Evolutionary conservation across 1,284 basidiomycete species (phyloP).

Genomic region (Phellinidium pouzarii): DNA sequence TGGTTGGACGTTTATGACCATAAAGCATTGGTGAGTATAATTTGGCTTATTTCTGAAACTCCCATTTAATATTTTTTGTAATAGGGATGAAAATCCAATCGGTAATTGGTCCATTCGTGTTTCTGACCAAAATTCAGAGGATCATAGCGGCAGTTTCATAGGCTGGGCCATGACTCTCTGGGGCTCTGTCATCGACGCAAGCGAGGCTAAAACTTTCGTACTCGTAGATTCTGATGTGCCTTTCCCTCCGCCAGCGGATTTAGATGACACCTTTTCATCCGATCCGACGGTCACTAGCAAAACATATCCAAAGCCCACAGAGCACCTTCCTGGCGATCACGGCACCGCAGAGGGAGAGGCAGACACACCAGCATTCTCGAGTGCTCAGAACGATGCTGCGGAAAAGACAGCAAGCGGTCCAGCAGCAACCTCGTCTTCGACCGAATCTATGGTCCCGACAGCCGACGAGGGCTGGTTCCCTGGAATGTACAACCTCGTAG

Average conservation of each 20-base stretch:
- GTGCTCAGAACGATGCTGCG: constrained; percentile 23
- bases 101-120: constrained; percentile 91
- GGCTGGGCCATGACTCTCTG: constrained; percentile 93
- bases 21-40: constrained; percentile 88
- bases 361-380: constrained; percentile 33
- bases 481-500: constrained; percentile 70
- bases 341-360: constrained; percentile 64
- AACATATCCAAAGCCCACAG: constrained; percentile 80
- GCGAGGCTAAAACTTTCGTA: constrained; percentile 59
- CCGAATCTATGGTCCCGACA: constrained; percentile 43
- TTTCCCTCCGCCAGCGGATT: constrained; percentile 44
- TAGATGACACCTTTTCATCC: constrained; percentile 27
- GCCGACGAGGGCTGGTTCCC: constrained; percentile 85
- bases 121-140: constrained; percentile 59
- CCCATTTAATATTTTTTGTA: constrained; percentile 7
- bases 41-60: not conserved
- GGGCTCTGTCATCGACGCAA: constrained; percentile 81
- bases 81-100: constrained; percentile 88
- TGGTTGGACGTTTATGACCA: constrained; percentile 96
- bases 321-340: constrained; percentile 82
- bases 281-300: constrained; percentile 42
- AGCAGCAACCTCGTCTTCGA: constrained; percentile 34
- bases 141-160: constrained; percentile 72
- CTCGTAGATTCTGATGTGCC: constrained; percentile 50
- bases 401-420: constrained; percentile 21